phyloP scores from a whole-genome alignment of 306 rosid species.

The Rosa chinensis region DNA sequence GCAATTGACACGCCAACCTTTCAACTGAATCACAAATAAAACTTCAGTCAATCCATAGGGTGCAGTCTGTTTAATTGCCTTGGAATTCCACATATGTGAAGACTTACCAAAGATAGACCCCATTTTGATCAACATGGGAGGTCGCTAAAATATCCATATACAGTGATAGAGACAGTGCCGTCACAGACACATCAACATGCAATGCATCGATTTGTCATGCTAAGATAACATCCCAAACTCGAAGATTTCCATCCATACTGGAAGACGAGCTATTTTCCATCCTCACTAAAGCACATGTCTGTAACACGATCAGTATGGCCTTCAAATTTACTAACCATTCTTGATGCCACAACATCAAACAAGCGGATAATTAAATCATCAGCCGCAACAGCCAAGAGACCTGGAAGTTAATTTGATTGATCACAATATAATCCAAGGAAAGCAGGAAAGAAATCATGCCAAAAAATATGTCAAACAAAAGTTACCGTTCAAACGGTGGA shows the following conservation, averaged over 20 bases:
- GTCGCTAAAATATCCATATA: slow-evolving; percentile 93
- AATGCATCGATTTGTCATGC: slow-evolving; percentile 86
- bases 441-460: background rate
- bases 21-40: background rate
- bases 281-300: slow-evolving; percentile 95
- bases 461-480: background rate
- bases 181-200: slow-evolving; percentile 73
- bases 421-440: background rate
- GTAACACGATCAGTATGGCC: slow-evolving; percentile 93
- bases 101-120: slow-evolving; percentile 83
- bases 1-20: slow-evolving; percentile 26
- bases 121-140: slow-evolving; percentile 89
- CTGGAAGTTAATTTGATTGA: slow-evolving; percentile 43
- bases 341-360: slow-evolving; percentile 77
- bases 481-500: slow-evolving; percentile 83
- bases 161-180: slow-evolving; percentile 84
- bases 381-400: slow-evolving; percentile 82
- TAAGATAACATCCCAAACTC: slow-evolving; percentile 91
- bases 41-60: background rate
- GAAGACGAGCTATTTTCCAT: slow-evolving; percentile 95
- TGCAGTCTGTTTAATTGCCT: background rate
- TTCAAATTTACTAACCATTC: slow-evolving; percentile 87
- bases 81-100: slow-evolving; percentile 5
- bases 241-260: slow-evolving; percentile 94
- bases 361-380: slow-evolving; percentile 65